Base-by-base conservation (phyloP, 306 rosid genomes). In the Vigna reflexopilosa region DNA sequence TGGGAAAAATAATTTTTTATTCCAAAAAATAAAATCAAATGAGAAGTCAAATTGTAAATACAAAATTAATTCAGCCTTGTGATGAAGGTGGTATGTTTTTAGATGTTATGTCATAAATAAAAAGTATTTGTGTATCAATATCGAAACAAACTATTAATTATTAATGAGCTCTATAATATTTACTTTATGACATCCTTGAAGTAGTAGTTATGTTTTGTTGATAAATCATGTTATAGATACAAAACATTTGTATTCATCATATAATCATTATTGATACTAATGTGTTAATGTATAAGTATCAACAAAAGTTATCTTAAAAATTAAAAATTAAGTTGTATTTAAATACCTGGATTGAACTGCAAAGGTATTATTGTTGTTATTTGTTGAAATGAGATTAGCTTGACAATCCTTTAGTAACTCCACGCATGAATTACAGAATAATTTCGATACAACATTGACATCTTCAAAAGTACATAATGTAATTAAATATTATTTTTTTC, bases 401-500 rank as follows among this genome's bases (percentile, higher is more conserved):
- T 67, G 74, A 54, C 73, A 59, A 26, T 82, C 79, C 68, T 82
- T 87, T 3, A 38, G 75, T 16, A 44, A 19, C 2, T 4, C 70
- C 64, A 68, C 34, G 63, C 98, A 94, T 19, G 87, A 56, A 67
- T 70, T 59, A 79, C 96, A 95, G 5, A 90, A 86, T 26, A 94
- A 69, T 83, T 40, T 59, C 13, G 98, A 80, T 2, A 36, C 67
- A 44, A 80, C 83, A 20, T 78, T 51, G n/a, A 9, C 78, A 79
- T 63, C 84, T 78, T 65, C 67, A 55, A 76, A 49, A 75, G 67
- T 66, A 67, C 81, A 82, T 34, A 34, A 34, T 76, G 56, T 9
- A 86, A 81, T 65, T 48, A 34, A 73, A 63, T 61, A 22, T 26
- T 2, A 40, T 26, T n/a, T 8, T 8, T 11, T 26, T 44, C 64